Conservation (phyloP, 116 monocot genomes). For the Zostera marina region DNA sequence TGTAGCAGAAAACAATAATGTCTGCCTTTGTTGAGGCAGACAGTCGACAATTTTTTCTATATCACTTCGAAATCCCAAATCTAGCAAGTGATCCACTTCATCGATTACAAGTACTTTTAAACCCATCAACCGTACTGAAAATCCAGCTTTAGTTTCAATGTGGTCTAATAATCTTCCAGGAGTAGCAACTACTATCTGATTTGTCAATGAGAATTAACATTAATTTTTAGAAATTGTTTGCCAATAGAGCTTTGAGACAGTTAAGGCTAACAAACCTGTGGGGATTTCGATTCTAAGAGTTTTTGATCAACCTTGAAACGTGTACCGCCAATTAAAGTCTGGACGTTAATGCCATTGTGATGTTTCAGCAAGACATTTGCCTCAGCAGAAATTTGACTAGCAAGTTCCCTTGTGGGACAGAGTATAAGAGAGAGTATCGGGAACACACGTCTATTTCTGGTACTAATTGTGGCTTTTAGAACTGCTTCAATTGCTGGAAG, state of each 20-base stretch:
- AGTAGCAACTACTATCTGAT: conserved; percentile 89
- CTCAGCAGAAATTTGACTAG: conserved; percentile 91
- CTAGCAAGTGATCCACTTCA: conserved; percentile 87
- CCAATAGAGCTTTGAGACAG: neutral
- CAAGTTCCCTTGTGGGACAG: conserved; percentile 91
- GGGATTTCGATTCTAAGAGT: conserved; percentile 71
- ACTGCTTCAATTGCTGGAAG: conserved; percentile 97
- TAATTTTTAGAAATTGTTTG: neutral
- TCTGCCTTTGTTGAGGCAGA: conserved; percentile 80
- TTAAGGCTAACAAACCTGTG: conserved; percentile 46
- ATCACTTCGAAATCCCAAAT: conserved; percentile 27
- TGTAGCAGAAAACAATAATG: conserved; percentile 83
- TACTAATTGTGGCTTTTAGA: conserved; percentile 28
- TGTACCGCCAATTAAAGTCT: conserved; percentile 88
- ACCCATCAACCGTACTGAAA: conserved; percentile 72
- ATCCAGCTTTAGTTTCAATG: conserved; percentile 84
- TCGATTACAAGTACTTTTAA: conserved; percentile 82
- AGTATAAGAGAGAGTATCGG: conserved; percentile 65
- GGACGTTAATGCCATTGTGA: conserved; percentile 66
- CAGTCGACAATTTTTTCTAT: conserved; percentile 54
- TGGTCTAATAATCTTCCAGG: conserved; percentile 92
- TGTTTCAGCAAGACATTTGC: conserved; percentile 65
- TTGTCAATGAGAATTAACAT: neutral
- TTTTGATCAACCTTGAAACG: conserved; percentile 90
- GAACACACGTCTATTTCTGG: conserved; percentile 25